Evolutionary conservation across 352 stramenopile species (phyloP).

Genomic region (Globisporangium rhizosaccharum): DNA sequence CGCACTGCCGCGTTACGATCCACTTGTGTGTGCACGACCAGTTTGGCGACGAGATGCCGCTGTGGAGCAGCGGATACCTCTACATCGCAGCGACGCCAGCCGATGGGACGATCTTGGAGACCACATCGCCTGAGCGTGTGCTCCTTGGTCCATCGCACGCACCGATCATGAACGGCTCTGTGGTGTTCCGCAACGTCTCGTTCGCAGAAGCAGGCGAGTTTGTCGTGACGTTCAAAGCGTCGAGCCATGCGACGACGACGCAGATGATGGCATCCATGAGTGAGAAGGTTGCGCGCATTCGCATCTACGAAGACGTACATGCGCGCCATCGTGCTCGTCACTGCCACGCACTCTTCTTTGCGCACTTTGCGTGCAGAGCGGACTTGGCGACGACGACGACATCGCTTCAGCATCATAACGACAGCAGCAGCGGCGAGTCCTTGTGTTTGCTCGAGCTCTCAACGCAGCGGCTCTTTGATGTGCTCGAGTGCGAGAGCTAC

Average conservation of each 20-base stretch:
- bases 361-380: slow-evolving; percentile 24
- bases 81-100: slow-evolving; percentile 13
- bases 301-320: slow-evolving; percentile 28
- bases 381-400: background rate
- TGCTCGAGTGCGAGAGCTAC: slow-evolving; percentile 25
- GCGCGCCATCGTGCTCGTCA: slow-evolving; percentile 16
- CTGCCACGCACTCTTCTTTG: slow-evolving; percentile 25
- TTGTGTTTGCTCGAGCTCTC: slow-evolving; percentile 17
- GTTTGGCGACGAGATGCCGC: slow-evolving; percentile 38
- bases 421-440: background rate
- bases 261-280: background rate
- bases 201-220: slow-evolving; percentile 44
- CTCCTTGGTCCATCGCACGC: slow-evolving; percentile 6
- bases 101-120: background rate
- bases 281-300: slow-evolving; percentile 36
- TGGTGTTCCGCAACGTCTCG: slow-evolving; percentile 26
- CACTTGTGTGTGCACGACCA: slow-evolving; percentile 44
- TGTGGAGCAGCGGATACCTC: slow-evolving; percentile 20
- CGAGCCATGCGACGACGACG: slow-evolving; percentile 7
- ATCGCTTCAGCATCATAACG: background rate
- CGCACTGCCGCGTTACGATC: slow-evolving; percentile 36
- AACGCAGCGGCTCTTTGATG: slow-evolving; percentile 16
- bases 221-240: slow-evolving; percentile 24
- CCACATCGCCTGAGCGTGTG: slow-evolving; percentile 1
- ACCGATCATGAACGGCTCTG: slow-evolving; percentile 32